Conservation (phyloP, 2,329 filamentous ascomycete genomes). For the Claviceps sorghi region DNA sequence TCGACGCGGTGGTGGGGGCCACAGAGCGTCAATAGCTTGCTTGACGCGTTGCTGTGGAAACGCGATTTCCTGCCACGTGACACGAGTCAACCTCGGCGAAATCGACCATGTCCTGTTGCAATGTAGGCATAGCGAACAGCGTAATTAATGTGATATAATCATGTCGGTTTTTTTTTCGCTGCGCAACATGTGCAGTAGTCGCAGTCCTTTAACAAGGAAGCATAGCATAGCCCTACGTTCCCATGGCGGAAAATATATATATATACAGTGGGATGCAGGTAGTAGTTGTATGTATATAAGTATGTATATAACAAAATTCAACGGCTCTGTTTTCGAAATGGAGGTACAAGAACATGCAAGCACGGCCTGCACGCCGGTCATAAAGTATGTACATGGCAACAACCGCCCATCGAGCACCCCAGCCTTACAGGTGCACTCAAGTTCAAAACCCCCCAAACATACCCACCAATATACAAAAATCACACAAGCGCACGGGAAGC, state of each 20-base stretch:
- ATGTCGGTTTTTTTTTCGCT: no score
- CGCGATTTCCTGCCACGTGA: background rate
- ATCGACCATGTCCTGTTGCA: background rate
- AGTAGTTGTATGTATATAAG: no score
- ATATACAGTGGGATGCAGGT: no score
- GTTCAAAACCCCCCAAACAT: background rate
- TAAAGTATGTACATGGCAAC: background rate
- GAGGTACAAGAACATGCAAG: background rate
- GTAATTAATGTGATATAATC: no score
- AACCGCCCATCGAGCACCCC: background rate
- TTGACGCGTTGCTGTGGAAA: slow-evolving; percentile 7
- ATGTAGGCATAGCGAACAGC: no score
- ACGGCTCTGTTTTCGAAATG: background rate
- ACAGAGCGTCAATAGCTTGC: background rate
- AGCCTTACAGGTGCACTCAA: no score
- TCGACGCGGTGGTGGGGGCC: background rate
- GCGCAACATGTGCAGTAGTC: no score
- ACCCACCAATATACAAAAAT: no score
- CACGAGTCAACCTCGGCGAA: background rate
- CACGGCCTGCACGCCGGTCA: background rate
- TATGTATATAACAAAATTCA: no score
- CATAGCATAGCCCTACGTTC: no score
- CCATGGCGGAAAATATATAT: background rate
- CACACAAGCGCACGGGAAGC: no score
- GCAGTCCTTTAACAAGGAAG: background rate